These are phyloP conservation scores for Lenzites betulinus DNA, from an alignment of 768 basidiomycete genomes.

Conservation along the genomic window DNA sequence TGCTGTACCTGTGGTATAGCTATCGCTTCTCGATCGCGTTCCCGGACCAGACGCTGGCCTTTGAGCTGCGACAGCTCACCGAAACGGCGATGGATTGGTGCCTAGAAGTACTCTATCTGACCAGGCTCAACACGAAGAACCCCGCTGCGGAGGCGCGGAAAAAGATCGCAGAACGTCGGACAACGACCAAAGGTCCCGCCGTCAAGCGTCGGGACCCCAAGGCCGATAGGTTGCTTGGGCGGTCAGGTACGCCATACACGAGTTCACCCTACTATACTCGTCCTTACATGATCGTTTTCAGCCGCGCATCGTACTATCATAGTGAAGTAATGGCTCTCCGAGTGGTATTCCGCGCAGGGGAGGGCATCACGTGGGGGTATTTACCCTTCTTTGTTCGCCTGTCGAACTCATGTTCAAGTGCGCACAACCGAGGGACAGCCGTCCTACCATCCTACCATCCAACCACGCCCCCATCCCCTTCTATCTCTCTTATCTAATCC, in stretches of 20 bases:
- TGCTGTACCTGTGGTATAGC: conserved; percentile 83
- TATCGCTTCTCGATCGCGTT: conserved; percentile 73
- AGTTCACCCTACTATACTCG: too few species aligned
- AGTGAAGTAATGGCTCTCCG: neutral
- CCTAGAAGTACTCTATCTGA: conserved; percentile 35
- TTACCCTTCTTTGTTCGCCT: conserved; percentile 18
- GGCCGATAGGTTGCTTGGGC: neutral
- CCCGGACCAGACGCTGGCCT: conserved; percentile 51
- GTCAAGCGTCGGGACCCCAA: neutral
- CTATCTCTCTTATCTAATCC: neutral
- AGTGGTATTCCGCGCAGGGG: neutral
- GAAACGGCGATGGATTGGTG: conserved; percentile 71
- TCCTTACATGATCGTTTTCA: neutral
- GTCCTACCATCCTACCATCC: neutral
- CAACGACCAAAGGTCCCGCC: neutral
- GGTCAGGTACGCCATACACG: too few species aligned
- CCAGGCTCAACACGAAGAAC: neutral
- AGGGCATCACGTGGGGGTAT: conserved; percentile 1
- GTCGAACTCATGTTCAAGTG: conserved; percentile 14
- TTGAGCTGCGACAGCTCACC: conserved; percentile 56
- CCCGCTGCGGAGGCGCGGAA: conserved; percentile 1
- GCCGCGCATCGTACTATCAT: neutral
- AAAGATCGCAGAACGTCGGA: neutral
- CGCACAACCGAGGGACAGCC: neutral
- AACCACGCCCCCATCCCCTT: neutral